Percentiles rank a stretch among this genome's conserved stretches.
Conservation (phyloP, 495 filamentous ascomycete species). For the Aspergillus conjunctus region DNA sequence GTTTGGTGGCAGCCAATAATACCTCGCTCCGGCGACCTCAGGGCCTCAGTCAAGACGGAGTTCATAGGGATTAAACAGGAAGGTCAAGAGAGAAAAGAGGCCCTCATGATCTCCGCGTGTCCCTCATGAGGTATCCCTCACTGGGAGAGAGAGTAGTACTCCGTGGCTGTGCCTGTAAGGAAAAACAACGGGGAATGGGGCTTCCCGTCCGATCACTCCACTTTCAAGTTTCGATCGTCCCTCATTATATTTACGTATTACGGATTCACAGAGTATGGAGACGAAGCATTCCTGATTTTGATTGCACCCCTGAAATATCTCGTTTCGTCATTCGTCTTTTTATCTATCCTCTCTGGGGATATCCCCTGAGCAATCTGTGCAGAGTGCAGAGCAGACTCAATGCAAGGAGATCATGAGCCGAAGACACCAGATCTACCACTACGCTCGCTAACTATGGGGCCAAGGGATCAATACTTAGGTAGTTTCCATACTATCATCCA, state of each 20-base stretch:
- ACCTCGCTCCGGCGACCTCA: too few species aligned
- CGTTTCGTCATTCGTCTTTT: neutral
- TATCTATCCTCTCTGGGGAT: neutral
- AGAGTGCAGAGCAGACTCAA: neutral
- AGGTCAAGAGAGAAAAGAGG: neutral
- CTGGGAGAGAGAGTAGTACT: constrained; percentile 4
- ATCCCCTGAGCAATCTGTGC: neutral
- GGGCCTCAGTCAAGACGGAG: neutral
- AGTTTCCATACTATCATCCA: too few species aligned
- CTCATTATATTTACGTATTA: neutral
- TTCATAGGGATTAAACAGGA: neutral
- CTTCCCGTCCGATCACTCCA: neutral
- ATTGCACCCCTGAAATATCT: neutral
- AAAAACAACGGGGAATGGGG: neutral
- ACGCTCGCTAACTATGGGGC: neutral
- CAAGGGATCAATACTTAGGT: too few species aligned
- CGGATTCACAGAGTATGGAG: too few species aligned
- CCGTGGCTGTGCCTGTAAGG: constrained; percentile 27
- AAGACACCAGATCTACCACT: neutral
- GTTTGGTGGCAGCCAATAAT: constrained; percentile 1
- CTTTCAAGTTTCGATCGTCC: neutral
- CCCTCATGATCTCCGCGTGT: neutral
- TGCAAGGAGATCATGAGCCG: neutral
- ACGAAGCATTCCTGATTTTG: too few species aligned
- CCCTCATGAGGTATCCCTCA: too few species aligned